Percentiles rank a stretch among this genome's conserved stretches.
phyloP scores from a whole-genome alignment of 805 yeast species.

The Kuraishia borneana region DNA sequence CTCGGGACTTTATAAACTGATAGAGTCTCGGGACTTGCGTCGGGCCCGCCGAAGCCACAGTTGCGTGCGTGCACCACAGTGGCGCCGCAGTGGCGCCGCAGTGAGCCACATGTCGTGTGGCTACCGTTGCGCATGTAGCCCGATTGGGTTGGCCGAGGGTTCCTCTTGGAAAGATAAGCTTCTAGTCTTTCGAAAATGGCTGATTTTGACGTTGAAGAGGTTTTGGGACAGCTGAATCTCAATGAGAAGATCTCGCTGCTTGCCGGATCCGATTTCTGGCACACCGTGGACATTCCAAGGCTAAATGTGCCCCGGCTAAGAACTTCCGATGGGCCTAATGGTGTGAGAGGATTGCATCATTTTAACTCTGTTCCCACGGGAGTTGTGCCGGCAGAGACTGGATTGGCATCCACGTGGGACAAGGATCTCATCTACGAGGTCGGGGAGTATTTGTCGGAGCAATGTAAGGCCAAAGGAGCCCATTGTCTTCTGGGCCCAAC shows the following conservation, averaged over 20 bases:
- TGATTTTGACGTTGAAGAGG: no score
- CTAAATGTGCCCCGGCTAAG: conserved; percentile 34
- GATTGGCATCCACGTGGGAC: conserved; percentile 45
- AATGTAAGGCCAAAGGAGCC: conserved; percentile 42
- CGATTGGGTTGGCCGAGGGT: no score
- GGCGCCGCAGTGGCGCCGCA: no score
- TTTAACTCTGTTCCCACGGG: conserved; percentile 42
- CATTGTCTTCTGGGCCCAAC: conserved; percentile 39
- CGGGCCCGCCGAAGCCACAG: no score
- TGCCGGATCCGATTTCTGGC: conserved; percentile 26
- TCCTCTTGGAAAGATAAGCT: no score
- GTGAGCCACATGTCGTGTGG: no score
- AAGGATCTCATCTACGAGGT: conserved; percentile 33
- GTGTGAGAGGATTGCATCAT: conserved; percentile 46
- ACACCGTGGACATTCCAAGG: conserved; percentile 20
- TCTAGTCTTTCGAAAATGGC: no score
- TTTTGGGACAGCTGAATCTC: conserved; percentile 9
- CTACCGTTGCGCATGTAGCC: no score
- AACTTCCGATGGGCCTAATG: conserved; percentile 53
- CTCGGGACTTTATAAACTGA: no score
- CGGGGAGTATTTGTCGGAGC: conserved; percentile 41
- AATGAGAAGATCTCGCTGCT: conserved; percentile 12
- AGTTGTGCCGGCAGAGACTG: conserved; percentile 54
- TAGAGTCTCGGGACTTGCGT: no score
- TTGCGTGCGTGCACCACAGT: no score